Evolutionary conservation across 495 filamentous ascomycete species (phyloP).

Genomic region (Penicillium flavigenum): DNA sequence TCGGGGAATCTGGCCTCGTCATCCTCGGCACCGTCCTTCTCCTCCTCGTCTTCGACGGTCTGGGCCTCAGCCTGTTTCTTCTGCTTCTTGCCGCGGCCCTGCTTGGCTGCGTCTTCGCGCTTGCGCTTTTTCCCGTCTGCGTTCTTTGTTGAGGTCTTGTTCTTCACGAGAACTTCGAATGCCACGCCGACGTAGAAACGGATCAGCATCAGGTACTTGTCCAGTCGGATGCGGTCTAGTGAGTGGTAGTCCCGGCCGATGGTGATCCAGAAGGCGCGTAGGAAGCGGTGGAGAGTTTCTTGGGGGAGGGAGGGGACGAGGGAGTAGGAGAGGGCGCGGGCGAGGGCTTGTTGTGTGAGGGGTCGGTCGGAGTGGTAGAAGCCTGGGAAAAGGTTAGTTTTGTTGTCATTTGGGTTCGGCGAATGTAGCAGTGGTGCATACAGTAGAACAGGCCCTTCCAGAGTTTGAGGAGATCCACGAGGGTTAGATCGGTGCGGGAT

Average conservation of each 20-base stretch:
- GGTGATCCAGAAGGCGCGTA: conserved; percentile 85
- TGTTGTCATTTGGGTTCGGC: not conserved
- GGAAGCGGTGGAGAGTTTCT: conserved; percentile 51
- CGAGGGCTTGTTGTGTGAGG: conserved; percentile 80
- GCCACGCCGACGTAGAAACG: conserved; percentile 69
- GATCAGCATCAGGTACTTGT: conserved; percentile 89
- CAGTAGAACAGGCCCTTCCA: conserved; percentile 98
- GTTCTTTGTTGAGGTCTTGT: conserved; percentile 12
- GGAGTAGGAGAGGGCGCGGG: conserved; percentile 72
- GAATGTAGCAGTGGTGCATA: conserved; percentile 25
- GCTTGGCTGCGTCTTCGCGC: conserved; percentile 28
- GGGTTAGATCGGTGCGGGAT: conserved; percentile 62
- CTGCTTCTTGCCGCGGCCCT: conserved; percentile 48
- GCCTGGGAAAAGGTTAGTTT: conserved; percentile 36
- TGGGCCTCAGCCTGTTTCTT: conserved; percentile 25
- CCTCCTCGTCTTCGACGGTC: conserved; percentile 13
- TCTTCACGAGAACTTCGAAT: conserved; percentile 52
- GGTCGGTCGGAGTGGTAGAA: conserved; percentile 94
- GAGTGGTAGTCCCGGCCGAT: conserved; percentile 77
- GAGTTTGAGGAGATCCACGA: conserved; percentile 81
- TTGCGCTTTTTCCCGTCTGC: conserved; percentile 32
- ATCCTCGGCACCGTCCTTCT: conserved; percentile 23
- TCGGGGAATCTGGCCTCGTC: conserved; percentile 42
- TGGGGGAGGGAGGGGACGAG: conserved; percentile 65
- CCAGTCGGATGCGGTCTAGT: conserved; percentile 83